Base-by-base conservation (phyloP, 1,284 basidiomycete genomes). In the Singerocomus rubriflavus region DNA sequence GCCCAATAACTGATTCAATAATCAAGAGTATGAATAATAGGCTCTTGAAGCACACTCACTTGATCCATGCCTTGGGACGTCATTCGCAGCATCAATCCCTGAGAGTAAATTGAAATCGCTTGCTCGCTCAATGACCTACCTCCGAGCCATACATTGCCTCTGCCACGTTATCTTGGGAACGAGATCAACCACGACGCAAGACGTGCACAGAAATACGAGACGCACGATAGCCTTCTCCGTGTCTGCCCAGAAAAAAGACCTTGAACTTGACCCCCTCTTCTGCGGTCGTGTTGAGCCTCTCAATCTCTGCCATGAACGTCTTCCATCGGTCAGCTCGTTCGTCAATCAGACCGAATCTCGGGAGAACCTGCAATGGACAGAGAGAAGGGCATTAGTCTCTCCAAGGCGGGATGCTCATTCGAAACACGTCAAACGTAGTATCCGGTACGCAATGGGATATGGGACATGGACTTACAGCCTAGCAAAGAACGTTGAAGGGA, bases 131-230 rank as follows among this genome's bases (percentile, higher is more conserved):
- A 42, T 16, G 17, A 55, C 74, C 53, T 54, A 79, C 81, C 63
- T 73, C 55, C 1, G 75, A 76, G 0, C 90, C 89, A 62, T 93
- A 89, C 60, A 88, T 86, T 9, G 67, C 67, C 57, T 86, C 82
- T 0, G 74, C 92, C 6, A 88, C 73, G 53, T 92, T 92, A 65
- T 92, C 86, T 89, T 27, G 17, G 42, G n/a, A 36, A 25, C 5
- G 12, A n/a, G 11, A 17, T 48, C 39, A 50, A 32, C 21, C n/a
- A 33, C 12, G 17, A 32, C 40, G 44, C 44, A 14, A 21, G 6
- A 17, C 10, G 25, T n/a, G 27, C 7, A 1, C n/a, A 16, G 25
- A 21, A 16, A 26, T 2, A 11, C 6, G 17, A 39, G 25, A 60
- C 53, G 42, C 26, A 61, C 57, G 56, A 40, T 73, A 84, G 46